Base-by-base conservation (phyloP, 257 asterid genomes). In the Scutellaria galericulata region DNA sequence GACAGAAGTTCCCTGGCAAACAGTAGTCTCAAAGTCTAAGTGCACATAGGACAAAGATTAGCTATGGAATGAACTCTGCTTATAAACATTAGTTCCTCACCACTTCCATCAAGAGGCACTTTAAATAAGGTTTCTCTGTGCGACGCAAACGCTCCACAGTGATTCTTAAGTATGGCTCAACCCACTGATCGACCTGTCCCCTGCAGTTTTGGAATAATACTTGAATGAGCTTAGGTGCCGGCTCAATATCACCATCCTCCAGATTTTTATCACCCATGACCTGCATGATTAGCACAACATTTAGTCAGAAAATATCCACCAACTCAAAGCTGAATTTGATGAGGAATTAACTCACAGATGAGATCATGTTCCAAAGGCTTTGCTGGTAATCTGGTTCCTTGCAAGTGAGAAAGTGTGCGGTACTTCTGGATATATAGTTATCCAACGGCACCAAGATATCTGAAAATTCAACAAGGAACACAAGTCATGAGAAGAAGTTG, bases 331-430 rank as follows among this genome's bases (percentile, higher is more conserved):
- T 37, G 9, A 57, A 45, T 67, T 42, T 70, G 42, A 77, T 42
- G 67, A 46, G 47, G 42, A 70, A 68, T 40, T 15, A 70, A 83
- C 98, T 87, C 79, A 95, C 99, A 48, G 90, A 86, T 73, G 97
- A 92, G 71, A 95, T 86, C 98, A 86, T 88, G 73, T 75, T 84
- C 98, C 99, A 95, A 72, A 95, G 97, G 83, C 99, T 92, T 82
- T 88, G 96, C 86, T 95, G 99, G 80, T 95, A 95, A 86, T 95
- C 91, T 18, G 98, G 99, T 59, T 92, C 96, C 85, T 92, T 95
- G 90, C 97, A 95, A 7, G 96, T 66, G 69, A 95, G 91, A 70
- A 88, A 95, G 80, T 95, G 98, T 9, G 72, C 77, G 45, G 98
- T 95, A 66, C 99, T 83, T 80, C 96, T 92, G 72, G 99, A 95